A percentile compares a stretch with the other conserved stretches of the same genome.
Evolutionary conservation across 2,329 filamentous ascomycete species (phyloP).

Genomic region (Trichoderma sp.): DNA sequence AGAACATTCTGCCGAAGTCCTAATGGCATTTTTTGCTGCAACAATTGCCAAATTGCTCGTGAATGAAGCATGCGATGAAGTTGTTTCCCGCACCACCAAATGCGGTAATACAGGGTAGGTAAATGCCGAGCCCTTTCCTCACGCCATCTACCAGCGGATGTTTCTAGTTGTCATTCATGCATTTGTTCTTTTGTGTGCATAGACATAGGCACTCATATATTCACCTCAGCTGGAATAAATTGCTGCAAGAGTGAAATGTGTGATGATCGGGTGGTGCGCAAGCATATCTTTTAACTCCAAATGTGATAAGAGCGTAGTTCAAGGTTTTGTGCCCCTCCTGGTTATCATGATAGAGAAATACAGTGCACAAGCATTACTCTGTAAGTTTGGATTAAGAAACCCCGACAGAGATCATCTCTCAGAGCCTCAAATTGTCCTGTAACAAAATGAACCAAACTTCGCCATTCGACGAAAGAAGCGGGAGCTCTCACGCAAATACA

Average conservation of each 20-base stretch:
- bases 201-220: too few species aligned
- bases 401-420: too few species aligned
- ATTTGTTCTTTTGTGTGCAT: too few species aligned
- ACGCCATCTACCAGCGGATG: neutral
- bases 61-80: neutral
- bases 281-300: too few species aligned
- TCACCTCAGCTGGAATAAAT: too few species aligned
- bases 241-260: too few species aligned
- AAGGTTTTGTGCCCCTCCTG: too few species aligned
- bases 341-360: neutral
- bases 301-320: too few species aligned
- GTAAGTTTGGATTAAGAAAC: neutral
- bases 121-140: neutral
- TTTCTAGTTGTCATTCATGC: neutral
- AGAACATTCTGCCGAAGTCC: neutral
- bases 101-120: neutral
- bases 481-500: too few species aligned
- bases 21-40: neutral
- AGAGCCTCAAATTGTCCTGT: neutral
- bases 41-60: neutral
- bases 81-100: neutral
- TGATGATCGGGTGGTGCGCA: fast-evolving
- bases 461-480: too few species aligned
- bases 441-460: neutral
- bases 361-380: neutral